Evolutionary conservation across 1,139 yeast species (phyloP).

Genomic region (Blastobotrys proliferans): DNA sequence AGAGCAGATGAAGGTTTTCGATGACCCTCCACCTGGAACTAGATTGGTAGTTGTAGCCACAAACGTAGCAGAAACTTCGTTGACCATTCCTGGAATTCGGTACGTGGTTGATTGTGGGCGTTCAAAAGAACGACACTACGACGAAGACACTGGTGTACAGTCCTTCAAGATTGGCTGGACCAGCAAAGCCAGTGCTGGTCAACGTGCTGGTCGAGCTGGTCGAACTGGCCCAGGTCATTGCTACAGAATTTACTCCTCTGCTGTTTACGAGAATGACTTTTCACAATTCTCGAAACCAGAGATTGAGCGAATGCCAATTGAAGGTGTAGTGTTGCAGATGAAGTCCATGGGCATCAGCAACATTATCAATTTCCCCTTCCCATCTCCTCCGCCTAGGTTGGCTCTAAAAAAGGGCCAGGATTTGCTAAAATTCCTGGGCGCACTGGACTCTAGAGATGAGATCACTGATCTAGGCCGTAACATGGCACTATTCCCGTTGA

Average conservation of each 20-base stretch:
- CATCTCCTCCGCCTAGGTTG: conserved; percentile 78
- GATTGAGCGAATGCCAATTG: conserved; percentile 91
- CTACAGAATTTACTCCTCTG: conserved; percentile 90
- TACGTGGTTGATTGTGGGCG: conserved; percentile 97
- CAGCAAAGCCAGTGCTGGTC: conserved; percentile 93
- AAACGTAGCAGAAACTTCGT: conserved; percentile 95
- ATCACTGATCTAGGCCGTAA: conserved; percentile 77
- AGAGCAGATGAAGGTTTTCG: conserved; percentile 92
- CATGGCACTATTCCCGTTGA: conserved; percentile 88
- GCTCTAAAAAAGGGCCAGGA: conserved; percentile 64
- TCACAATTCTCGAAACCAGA: conserved; percentile 83
- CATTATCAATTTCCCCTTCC: conserved; percentile 90
- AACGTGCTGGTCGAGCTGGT: conserved; percentile 97
- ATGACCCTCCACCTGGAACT: conserved; percentile 77
- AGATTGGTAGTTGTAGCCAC: conserved; percentile 93
- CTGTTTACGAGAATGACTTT: conserved; percentile 85
- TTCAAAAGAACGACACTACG: conserved; percentile 79
- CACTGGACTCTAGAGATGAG: conserved; percentile 50
- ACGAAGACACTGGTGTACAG: conserved; percentile 85
- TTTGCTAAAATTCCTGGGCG: conserved; percentile 71
- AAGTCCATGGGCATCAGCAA: conserved; percentile 95
- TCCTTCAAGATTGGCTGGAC: conserved; percentile 91
- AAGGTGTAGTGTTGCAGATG: conserved; percentile 90
- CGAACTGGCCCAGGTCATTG: conserved; percentile 99
- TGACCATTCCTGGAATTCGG: conserved; percentile 92